Conservation (phyloP, 2,329 filamentous ascomycete genomes). For the Cladobotryum mycophilum region DNA sequence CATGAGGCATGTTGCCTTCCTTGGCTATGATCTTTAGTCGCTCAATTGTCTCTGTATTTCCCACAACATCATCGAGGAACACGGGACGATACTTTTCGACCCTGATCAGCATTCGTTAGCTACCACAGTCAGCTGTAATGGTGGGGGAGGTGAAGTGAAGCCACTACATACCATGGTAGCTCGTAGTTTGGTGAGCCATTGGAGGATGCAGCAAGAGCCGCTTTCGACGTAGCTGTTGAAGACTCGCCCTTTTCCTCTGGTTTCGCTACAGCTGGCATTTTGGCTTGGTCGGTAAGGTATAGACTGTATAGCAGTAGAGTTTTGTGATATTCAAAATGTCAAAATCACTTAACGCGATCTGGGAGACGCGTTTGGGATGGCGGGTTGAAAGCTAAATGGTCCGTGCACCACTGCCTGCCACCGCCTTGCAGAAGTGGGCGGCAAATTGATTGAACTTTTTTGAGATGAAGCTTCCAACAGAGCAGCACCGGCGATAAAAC, state of each 20-base stretch:
- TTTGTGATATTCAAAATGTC: slow-evolving; percentile 10
- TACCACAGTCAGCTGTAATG: neutral
- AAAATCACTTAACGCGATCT: slow-evolving; percentile 33
- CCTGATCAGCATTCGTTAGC: slow-evolving; percentile 46
- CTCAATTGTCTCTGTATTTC: slow-evolving; percentile 96
- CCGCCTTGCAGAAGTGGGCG: slow-evolving; percentile 17
- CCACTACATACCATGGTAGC: slow-evolving; percentile 62
- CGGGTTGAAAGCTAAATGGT: slow-evolving; percentile 12
- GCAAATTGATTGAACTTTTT: slow-evolving; percentile 15
- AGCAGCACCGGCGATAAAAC: slow-evolving; percentile 1
- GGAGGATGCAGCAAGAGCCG: slow-evolving; percentile 43
- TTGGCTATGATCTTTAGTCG: slow-evolving; percentile 96
- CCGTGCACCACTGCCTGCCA: slow-evolving; percentile 23
- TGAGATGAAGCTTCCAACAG: slow-evolving; percentile 1
- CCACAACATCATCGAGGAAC: slow-evolving; percentile 93
- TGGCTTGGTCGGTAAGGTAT: slow-evolving; percentile 11
- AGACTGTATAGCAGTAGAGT: too few relatives aligned
- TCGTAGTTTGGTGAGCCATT: slow-evolving; percentile 59
- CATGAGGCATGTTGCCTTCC: slow-evolving; percentile 98
- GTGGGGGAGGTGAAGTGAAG: slow-evolving; percentile 1
- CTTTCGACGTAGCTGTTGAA: slow-evolving; percentile 53
- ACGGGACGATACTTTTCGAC: slow-evolving; percentile 97
- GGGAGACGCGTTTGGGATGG: slow-evolving; percentile 27
- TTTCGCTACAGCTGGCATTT: slow-evolving; percentile 43
- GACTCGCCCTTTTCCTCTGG: slow-evolving; percentile 53